These are phyloP conservation scores for Microthlaspi erraticum DNA, from an alignment of 345 rosid genomes.

Conservation along the genomic window DNA sequence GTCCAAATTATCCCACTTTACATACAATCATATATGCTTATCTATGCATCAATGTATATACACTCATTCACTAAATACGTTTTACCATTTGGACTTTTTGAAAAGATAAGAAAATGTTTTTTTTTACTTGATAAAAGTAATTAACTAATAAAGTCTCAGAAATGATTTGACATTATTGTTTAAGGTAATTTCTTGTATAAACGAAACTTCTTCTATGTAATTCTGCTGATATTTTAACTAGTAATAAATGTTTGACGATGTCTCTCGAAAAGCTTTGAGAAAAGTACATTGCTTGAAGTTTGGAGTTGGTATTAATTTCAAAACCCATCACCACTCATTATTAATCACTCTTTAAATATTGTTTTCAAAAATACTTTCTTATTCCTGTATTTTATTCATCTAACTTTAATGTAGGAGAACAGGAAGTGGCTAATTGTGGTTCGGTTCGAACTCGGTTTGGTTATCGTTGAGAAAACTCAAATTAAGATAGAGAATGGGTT, in stretches of 20 bases:
- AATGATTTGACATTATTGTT: too few species aligned
- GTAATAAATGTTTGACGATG: neutral
- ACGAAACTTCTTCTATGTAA: neutral
- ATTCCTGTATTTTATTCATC: conserved; percentile 1
- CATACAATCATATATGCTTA: conserved; percentile 10
- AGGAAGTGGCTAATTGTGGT: neutral
- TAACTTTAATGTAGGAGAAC: neutral
- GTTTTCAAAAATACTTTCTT: conserved; percentile 20
- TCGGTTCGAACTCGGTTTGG: neutral
- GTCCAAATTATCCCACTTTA: neutral
- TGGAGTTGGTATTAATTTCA: conserved; percentile 1
- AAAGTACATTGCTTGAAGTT: conserved; percentile 24
- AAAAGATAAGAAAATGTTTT: too few species aligned
- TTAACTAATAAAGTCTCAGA: too few species aligned
- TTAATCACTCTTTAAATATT: conserved; percentile 25
- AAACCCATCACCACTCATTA: conserved; percentile 27
- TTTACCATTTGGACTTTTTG: neutral
- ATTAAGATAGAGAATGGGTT: too few species aligned
- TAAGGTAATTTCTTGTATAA: too few species aligned
- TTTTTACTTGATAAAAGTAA: too few species aligned
- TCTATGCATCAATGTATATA: neutral
- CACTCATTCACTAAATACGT: neutral
- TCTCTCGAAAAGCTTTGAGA: conserved; percentile 3
- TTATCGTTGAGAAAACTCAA: neutral
- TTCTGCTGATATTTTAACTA: neutral